Base-by-base conservation (phyloP, 2,329 filamentous ascomycete species). In the Monosporascus sp. region DNA sequence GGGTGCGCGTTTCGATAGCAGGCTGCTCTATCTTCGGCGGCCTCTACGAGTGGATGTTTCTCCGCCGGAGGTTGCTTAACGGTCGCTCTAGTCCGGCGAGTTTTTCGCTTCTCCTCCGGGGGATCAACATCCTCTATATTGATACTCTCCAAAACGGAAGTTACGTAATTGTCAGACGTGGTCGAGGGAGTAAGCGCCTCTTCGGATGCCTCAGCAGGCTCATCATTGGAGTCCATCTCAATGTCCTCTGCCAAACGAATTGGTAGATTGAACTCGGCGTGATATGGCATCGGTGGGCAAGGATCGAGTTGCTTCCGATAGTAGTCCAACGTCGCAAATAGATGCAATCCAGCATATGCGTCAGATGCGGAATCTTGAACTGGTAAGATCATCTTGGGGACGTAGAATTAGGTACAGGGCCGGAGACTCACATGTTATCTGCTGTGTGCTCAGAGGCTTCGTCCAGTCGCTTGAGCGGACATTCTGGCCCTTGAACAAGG, bases 401-500 rank as follows among this genome's bases (percentile, higher is more conserved):
- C 3, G 8, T 47, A 9, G 1, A 19, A 8, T 37, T 16, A 52
- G 37, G 24, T 24, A 48, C 5, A 58, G 52, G 46, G 24, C 44
- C 5, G 9, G 19, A 24, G 44, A 73, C 87, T 75, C 79, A 93
- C 78, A 91, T 49, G 80, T 69, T 19, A 89, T 79, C 66, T 97
- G 92, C 9, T 80, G 68, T 58, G 78, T 72, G 20, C 74, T 77
- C 37, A 97, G 72, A 1, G 74, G 64, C 54, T 75, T 72, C 27
- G 82, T 82, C 92, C 93, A 97, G 65, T 93, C 80, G 59, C 90
- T 86, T 1, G 78, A 78, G 19, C 92, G 81, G 2, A 95, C 88
- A 43, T 80, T 72, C 1, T 70, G 66, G 1, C 83, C 89, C 67
- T 96, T 97, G 65, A 78, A 86, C 55, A 97, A 68, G 2, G 91